A percentile compares a stretch with the other conserved stretches of the same genome.
Evolutionary conservation across 2,329 filamentous ascomycete species (phyloP).

Genomic region (Talaromyces sp.): DNA sequence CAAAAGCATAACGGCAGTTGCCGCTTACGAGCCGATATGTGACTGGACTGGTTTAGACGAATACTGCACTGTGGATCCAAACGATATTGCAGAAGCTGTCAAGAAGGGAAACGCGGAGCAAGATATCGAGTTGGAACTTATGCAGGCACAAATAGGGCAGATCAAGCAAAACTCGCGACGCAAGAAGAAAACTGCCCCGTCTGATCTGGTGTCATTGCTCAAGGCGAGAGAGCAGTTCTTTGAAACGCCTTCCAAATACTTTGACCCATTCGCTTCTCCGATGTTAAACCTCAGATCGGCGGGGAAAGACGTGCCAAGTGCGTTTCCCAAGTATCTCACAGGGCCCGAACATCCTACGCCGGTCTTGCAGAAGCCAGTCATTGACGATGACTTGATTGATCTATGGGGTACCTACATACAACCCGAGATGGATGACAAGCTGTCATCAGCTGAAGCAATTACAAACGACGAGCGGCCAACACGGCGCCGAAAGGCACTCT

Average conservation of each 20-base stretch:
- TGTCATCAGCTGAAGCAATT: background rate
- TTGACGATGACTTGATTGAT: conserved; percentile 5
- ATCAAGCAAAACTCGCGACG: conserved; percentile 14
- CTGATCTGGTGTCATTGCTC: conserved; percentile 31
- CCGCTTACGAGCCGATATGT: conserved; percentile 30
- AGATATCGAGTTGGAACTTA: conserved; percentile 3
- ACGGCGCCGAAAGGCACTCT: conserved; percentile 32
- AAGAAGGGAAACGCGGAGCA: background rate
- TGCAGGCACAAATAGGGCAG: conserved; percentile 1
- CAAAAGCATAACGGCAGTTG: conserved; percentile 26
- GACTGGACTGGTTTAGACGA: conserved; percentile 40
- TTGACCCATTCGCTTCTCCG: conserved; percentile 41
- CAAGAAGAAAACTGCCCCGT: conserved; percentile 14
- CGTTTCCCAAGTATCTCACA: conserved; percentile 28
- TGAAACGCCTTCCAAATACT: conserved; percentile 32
- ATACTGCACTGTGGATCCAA: conserved; percentile 23
- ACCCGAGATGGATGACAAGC: background rate
- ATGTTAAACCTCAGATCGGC: conserved; percentile 38
- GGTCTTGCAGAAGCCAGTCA: conserved; percentile 17
- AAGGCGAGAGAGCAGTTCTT: conserved; percentile 33
- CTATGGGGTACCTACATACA: conserved; percentile 13
- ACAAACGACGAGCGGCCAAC: conserved; percentile 9
- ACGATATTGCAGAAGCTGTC: background rate
- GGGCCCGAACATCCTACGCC: conserved; percentile 31
- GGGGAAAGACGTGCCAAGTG: conserved; percentile 32